Evolutionary conservation across 2,329 filamentous ascomycete species (phyloP).

Genomic region (Amauroascus niger): DNA sequence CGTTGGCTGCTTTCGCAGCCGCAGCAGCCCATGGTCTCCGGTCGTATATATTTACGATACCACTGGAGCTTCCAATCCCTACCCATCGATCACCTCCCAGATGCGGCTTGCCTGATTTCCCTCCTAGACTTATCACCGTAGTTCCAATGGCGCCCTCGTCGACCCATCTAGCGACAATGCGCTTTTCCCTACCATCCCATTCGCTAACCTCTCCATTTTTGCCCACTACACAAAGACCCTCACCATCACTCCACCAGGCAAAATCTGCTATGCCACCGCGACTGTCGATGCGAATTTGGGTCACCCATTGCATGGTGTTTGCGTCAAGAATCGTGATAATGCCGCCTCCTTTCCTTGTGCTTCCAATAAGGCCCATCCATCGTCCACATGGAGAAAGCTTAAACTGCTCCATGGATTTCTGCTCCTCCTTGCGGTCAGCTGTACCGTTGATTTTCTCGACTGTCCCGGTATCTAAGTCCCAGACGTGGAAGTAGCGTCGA

Average conservation of each 20-base stretch:
- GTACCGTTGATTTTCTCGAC: conserved; percentile 72
- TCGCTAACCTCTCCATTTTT: conserved; percentile 86
- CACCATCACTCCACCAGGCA: conserved; percentile 79
- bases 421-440: conserved; percentile 63
- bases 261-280: conserved; percentile 80
- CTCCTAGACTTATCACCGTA: conserved; percentile 69
- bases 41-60: conserved; percentile 91
- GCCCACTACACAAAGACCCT: conserved; percentile 70
- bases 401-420: conserved; percentile 85
- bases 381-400: conserved; percentile 75
- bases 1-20: conserved; percentile 26
- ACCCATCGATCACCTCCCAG: conserved; percentile 78
- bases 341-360: conserved; percentile 74
- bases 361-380: conserved; percentile 74
- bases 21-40: conserved; percentile 52
- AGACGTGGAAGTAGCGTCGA: conserved; percentile 84
- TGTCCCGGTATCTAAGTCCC: conserved; percentile 72
- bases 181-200: conserved; percentile 60
- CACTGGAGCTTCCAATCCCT: conserved; percentile 72
- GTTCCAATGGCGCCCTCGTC: conserved; percentile 85
- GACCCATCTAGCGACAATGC: conserved; percentile 71
- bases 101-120: conserved; percentile 29
- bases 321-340: conserved; percentile 76
- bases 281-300: conserved; percentile 71
- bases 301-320: conserved; percentile 74